Evolutionary conservation across 768 basidiomycete species (phyloP), one percentile per base, ranked within the genome.

Genomic region (Agaricus bisporus): DNA sequence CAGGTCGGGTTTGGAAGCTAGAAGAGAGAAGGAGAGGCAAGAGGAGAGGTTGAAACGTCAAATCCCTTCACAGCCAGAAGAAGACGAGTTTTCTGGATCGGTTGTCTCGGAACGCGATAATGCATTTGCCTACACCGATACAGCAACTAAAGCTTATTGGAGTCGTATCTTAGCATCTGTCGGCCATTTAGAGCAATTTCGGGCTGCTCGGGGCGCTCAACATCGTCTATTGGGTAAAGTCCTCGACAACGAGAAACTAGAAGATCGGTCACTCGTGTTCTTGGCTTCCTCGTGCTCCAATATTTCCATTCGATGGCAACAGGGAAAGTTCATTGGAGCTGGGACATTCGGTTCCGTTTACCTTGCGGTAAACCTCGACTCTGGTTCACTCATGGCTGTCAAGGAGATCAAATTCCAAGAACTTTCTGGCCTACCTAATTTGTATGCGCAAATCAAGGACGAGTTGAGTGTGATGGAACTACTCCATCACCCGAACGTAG

Each of bases 291-390:
- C 92, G n/a, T 86, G 85, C 38, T 94, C 93, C 25, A 97, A 95
- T 61, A 92, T 98, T 57, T 91, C 93, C 2, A 86, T 98, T 56
- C 83, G 91, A 38, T 99, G 97, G 97, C 95, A 98, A 66, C 97
- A 99, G 70, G 94, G 95, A 12, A 84, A 88, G 54, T 98, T 98
- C 72, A 98, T 99, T 60, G 97, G 95, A 48, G 86, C 94, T n/a
- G 97, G 97, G 14, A 95, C 97, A 8, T 98, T 97, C 68, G 97
- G 97, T 18, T 95, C 91, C n/a, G 97, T 99, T n/a, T 99, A 98
- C 67, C 82, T 93, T 44, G 97, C 95, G 15, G 88, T 98, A 70
- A 98, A 98, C 66, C 78, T 98, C 51, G 97, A 98, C 64, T 87
- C 90, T 1, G 92, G 95, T 43, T 88, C 89, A 41, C 82, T 98